Base-by-base conservation (phyloP, 2,329 filamentous ascomycete genomes). In the Graphilbum fragrans region DNA sequence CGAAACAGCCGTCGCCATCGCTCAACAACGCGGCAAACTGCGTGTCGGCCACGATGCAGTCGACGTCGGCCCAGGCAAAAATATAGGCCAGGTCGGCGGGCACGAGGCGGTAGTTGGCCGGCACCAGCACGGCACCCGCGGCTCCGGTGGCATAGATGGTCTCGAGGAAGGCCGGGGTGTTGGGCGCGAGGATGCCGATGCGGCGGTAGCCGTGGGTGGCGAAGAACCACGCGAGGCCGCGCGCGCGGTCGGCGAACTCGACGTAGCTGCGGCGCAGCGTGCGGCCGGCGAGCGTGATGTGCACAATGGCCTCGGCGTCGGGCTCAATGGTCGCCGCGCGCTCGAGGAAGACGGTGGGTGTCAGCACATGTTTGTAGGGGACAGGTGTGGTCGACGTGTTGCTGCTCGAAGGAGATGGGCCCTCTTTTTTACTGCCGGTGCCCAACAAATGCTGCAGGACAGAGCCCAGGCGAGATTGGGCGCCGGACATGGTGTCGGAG, bases 131-230 rank as follows among this genome's bases (percentile, higher is more conserved):
- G 8, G 71, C 84, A 1, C 86, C 86, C 0, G 84, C 84, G 1
- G 84, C 88, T 1, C 80, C 80, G 50, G 95, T 82, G 2, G 84
- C 92, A 55, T 86, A 98, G 47, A 94, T 85, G 7, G 79, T 75
- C 62, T 96, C 90, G 22, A 98, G 68, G 53, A 96, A 96, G 0
- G 88, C 88, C 0, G 92, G 92, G 1, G 92, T 98, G 58, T 98
- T 98, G 3, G 92, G 85, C 9, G 79, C 80, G 11, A 98, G 68
- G 37, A 98, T 80, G 7, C 92, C 92, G 6, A 96, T 82, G 45
- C 84, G 73, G 53, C 77, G 81, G 54, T 77, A 78, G 5, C 74
- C 71, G 55, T 84, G 76, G 58, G 84, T 85, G 51, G 74, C 74
- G 43, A 98, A 58, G 58, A 82, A 96, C 62, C 94, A 96, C 14